Base-by-base conservation (phyloP, 768 basidiomycete species). In the Cantharellus cinnabarinus region DNA sequence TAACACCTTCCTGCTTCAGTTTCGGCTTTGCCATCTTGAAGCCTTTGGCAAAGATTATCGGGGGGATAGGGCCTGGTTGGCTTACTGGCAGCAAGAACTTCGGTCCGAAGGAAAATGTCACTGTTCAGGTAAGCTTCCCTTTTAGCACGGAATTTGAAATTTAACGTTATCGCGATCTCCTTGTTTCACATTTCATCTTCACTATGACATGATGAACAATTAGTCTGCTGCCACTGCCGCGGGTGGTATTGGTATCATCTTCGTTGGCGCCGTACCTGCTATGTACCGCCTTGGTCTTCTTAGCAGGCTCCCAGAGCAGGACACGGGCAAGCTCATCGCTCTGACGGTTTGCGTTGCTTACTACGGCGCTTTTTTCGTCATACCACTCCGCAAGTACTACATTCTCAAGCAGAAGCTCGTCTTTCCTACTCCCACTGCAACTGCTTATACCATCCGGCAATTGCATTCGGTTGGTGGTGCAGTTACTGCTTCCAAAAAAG, bases 351-450 rank as follows among this genome's bases (percentile, higher is more conserved):
- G 10, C 10, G 52, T 41, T 37, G 52, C 52, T 37, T 54, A 10
- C 52, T 54, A 10, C 52, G 52, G 52, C 35, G 44, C 64, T 7
- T 79, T 81, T 68, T 83, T 83, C 71, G 79, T 78, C 58, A 77
- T 82, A 59, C 80, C 80, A 1, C 69, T 80, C 41, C 74, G 78
- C 58, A 76, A 75, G 62, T 78, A 78, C 67, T 82, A 77, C 68
- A 79, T 82, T 62, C 70, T 82, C 57, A 73, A 77, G 64, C 78
- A 79, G 66, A 80, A 79, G 66, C 68, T 80, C 14, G 77, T 77
- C 14, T 81, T 82, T 71, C 80, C 79, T 0, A 80, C 80, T 0
- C 78, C 77, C 38, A 77, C 82, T 60, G 82, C 81, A 14, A 79
- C 80, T 41, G 81, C 80, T 5, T 80, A 75, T 63, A 80, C 78